Evolutionary conservation across 208 protist species (phyloP).

Genomic region (Acanthamoeba polyphaga): DNA sequence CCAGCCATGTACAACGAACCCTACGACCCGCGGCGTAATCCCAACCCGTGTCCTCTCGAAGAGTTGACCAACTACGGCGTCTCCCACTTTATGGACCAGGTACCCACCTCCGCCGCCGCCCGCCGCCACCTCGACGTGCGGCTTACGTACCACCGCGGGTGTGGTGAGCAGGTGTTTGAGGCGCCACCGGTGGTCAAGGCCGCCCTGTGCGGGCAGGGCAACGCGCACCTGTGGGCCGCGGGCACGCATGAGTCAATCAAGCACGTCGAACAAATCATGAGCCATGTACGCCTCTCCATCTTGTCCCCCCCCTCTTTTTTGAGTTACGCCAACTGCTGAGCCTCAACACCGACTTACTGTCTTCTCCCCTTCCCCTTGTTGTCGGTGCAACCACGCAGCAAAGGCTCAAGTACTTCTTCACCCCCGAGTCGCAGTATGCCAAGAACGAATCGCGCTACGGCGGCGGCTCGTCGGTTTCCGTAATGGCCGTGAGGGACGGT

Average conservation of each 20-base stretch:
- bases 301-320: neutral
- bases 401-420: slow-evolving; percentile 55
- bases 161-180: slow-evolving; percentile 44
- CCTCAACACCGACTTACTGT: neutral
- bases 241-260: slow-evolving; percentile 6
- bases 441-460: slow-evolving; percentile 74
- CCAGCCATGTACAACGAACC: slow-evolving; percentile 8
- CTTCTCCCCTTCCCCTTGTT: neutral
- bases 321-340: too few species aligned
- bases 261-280: neutral
- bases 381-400: neutral
- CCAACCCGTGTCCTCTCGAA: slow-evolving; percentile 6
- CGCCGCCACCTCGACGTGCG: neutral
- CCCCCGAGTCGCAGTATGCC: slow-evolving; percentile 32
- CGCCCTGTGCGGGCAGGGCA: slow-evolving; percentile 1
- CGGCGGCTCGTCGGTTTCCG: neutral
- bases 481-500: neutral
- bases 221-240: neutral
- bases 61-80: neutral
- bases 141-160: neutral
- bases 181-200: slow-evolving; percentile 7
- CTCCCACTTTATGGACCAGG: neutral
- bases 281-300: neutral
- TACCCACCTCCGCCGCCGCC: neutral
- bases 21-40: slow-evolving; percentile 4